phyloP scores from a whole-genome alignment of 345 rosid species.

The Salix exigua region DNA sequence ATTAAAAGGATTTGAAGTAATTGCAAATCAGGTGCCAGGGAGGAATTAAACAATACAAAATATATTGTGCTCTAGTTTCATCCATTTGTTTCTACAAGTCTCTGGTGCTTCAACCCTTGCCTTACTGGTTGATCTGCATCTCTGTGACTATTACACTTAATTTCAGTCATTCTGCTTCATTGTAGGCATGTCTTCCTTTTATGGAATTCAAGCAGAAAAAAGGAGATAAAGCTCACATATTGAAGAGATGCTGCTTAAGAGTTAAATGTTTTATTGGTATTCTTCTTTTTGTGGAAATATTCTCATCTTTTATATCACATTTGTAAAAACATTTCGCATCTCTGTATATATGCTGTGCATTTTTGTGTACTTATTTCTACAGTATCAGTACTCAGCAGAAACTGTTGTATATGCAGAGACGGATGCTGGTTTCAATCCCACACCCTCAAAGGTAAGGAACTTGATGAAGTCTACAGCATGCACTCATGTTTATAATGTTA shows the following conservation, averaged over 20 bases:
- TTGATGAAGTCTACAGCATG: neutral
- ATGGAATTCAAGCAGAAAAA: conserved; percentile 50
- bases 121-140: too few species aligned
- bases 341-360: neutral
- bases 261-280: conserved; percentile 74
- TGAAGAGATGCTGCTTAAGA: conserved; percentile 58
- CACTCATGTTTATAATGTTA: neutral
- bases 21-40: too few species aligned
- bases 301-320: neutral
- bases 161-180: neutral
- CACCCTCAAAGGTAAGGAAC: conserved; percentile 54
- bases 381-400: neutral
- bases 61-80: too few species aligned
- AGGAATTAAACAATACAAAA: too few species aligned
- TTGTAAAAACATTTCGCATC: neutral
- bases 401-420: conserved; percentile 44
- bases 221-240: conserved; percentile 46
- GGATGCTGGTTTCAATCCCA: conserved; percentile 78
- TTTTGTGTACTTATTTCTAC: neutral
- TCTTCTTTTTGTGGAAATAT: neutral
- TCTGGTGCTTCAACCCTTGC: too few species aligned
- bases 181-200: conserved; percentile 56
- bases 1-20: too few species aligned
- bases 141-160: neutral
- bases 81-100: too few species aligned